Evolutionary conservation across 352 stramenopile genomes (phyloP).

Genomic region (Pythium pectinolyticum): DNA sequence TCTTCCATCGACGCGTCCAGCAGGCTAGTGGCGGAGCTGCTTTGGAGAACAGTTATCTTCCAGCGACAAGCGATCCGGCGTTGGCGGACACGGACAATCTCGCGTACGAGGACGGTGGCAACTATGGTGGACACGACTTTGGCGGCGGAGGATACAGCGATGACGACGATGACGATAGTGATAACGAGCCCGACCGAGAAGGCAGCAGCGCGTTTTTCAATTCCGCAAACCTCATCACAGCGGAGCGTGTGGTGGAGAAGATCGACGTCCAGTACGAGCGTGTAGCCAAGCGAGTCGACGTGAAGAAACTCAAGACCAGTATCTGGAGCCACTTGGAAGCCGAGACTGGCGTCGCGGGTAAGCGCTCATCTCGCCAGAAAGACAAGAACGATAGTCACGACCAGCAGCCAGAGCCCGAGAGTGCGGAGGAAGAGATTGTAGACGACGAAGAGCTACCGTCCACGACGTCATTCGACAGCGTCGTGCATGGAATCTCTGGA

Average conservation of each 20-base stretch:
- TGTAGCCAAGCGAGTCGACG: slow-evolving; percentile 96
- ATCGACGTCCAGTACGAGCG: slow-evolving; percentile 93
- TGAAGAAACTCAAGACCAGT: slow-evolving; percentile 95
- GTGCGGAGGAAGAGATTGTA: slow-evolving; percentile 2
- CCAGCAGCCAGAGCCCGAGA: slow-evolving; percentile 18
- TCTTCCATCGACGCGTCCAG: slow-evolving; percentile 44
- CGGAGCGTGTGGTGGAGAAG: slow-evolving; percentile 93
- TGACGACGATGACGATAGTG: slow-evolving; percentile 35
- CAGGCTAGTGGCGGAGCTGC: slow-evolving; percentile 17
- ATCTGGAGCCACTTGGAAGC: slow-evolving; percentile 90
- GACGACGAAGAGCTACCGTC: slow-evolving; percentile 14
- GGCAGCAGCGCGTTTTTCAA: slow-evolving; percentile 40
- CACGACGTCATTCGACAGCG: slow-evolving; percentile 86
- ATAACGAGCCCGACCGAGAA: slow-evolving; percentile 40
- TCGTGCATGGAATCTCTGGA: slow-evolving; percentile 87
- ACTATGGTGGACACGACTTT: slow-evolving; percentile 30
- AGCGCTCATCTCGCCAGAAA: slow-evolving; percentile 15
- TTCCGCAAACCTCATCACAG: slow-evolving; percentile 67
- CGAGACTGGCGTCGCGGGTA: slow-evolving; percentile 33
- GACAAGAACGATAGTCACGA: neutral
- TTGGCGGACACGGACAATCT: slow-evolving; percentile 20
- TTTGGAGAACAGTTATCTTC: slow-evolving; percentile 18
- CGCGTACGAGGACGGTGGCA: slow-evolving; percentile 17
- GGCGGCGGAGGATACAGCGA: slow-evolving; percentile 21
- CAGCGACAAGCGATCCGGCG: slow-evolving; percentile 20